phyloP scores from a whole-genome alignment of 2,329 filamentous ascomycete genomes.

The Ophiognomonia clavigignenti-juglandacearum region DNA sequence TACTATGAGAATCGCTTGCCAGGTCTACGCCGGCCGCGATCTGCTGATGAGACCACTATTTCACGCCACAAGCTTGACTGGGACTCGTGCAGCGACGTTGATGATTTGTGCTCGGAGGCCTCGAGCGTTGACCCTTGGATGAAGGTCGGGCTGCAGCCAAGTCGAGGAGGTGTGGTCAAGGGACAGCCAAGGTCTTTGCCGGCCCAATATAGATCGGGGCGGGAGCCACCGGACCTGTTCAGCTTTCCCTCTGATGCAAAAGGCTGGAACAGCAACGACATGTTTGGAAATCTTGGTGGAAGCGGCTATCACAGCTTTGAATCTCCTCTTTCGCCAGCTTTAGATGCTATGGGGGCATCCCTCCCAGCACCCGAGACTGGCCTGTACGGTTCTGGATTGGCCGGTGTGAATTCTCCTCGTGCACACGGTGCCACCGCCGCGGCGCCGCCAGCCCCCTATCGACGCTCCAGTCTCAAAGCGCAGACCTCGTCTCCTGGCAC shows the following conservation, averaged over 20 bases:
- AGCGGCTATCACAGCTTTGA: slow-evolving; percentile 26
- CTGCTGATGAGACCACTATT: slow-evolving; percentile 40
- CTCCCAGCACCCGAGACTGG: slow-evolving; percentile 35
- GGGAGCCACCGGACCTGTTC: slow-evolving; percentile 45
- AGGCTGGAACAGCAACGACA: slow-evolving; percentile 43
- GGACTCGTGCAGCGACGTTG: slow-evolving; percentile 38
- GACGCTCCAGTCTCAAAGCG: slow-evolving; percentile 50
- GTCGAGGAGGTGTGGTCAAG: slow-evolving; percentile 15
- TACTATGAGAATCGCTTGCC: slow-evolving; percentile 27
- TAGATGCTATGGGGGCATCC: slow-evolving; percentile 42
- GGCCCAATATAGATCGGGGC: neutral
- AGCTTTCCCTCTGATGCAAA: slow-evolving; percentile 39
- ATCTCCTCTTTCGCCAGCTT: slow-evolving; percentile 26
- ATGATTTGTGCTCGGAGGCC: slow-evolving; percentile 40
- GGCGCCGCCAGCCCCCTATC: slow-evolving; percentile 44
- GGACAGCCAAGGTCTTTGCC: neutral
- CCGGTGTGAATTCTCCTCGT: slow-evolving; percentile 20
- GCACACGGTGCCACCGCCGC: slow-evolving; percentile 18
- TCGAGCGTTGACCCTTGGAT: slow-evolving; percentile 56
- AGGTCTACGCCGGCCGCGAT: slow-evolving; percentile 38
- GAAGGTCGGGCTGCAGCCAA: slow-evolving; percentile 44
- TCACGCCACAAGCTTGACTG: slow-evolving; percentile 38
- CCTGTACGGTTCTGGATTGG: slow-evolving; percentile 31
- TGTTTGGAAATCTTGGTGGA: slow-evolving; percentile 39
- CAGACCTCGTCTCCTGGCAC: slow-evolving; percentile 29